Evolutionary conservation across 768 basidiomycete species (phyloP), one percentile per base, ranked within the genome.

Genomic region (Artomyces pyxidatus): DNA sequence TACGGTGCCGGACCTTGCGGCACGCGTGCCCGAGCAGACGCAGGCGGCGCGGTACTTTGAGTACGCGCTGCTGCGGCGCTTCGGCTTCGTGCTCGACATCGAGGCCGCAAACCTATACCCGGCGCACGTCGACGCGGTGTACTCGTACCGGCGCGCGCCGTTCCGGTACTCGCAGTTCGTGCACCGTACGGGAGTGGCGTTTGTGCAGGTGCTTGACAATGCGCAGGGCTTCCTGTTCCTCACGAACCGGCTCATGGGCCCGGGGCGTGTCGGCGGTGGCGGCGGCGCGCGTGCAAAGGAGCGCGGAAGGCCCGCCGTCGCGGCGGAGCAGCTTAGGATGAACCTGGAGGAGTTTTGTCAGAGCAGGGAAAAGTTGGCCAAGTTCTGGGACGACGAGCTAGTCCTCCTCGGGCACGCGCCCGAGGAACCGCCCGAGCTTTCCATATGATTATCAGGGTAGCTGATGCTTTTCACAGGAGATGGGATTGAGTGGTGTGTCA

Each of bases 151-250:
- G 12, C 82, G 85, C 32, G 68, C 78, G 37, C 74, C 82, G 4
- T 88, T 81, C 70, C 74, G 76, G 54, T 78, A 91, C 65, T 88
- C 91, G 17, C 95, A 98, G 62, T 97, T 90, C 63, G 86, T 96
- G 26, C 95, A 96, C 60, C 81, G 83, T 42, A 80, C 85, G 4
- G 96, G 96, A 1, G 79, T 87, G 21, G 92, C 89, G 8, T 91
- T 97, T 60, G 81, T 92, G 8, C 92, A 96, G 62, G 84, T 95
- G 50, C 60, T 93, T 4, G 88, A 85, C 2, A 88, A 83, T 1
- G 64, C 73, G 3, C 73, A 84, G 47, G 92, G 93, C 0, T 94
- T 92, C 65, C 65, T 91, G 50, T 95, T 94, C 72, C 71, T 92
- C 57, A 93, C 88, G 47, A 97, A 97, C 63, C 73, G 92, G 21